Conservation (phyloP, 768 basidiomycete species). For the Gyrodon lividus region DNA sequence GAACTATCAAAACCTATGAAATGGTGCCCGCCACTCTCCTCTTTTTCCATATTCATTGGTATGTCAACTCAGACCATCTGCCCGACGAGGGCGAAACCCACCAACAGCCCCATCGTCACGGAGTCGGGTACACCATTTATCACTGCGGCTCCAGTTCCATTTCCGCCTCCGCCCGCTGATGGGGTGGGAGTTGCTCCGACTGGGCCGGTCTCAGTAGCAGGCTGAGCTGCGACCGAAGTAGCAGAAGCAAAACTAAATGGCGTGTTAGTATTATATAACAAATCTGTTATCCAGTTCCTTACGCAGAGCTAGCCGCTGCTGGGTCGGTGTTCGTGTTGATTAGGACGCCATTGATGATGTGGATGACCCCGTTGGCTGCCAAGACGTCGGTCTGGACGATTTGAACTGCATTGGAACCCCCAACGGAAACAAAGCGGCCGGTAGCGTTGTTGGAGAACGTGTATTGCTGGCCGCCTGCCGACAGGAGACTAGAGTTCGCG, state of each 20-base stretch:
- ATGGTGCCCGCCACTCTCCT: too few relatives aligned
- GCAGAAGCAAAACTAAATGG: constrained; percentile 41
- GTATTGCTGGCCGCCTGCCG: constrained; percentile 57
- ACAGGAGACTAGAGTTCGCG: constrained; percentile 39
- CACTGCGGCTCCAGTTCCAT: background rate
- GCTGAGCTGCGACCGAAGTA: constrained; percentile 43
- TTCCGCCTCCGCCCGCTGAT: too few relatives aligned
- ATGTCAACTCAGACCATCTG: constrained; percentile 11
- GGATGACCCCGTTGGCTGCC: constrained; percentile 66
- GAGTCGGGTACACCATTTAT: background rate
- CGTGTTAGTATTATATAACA: background rate
- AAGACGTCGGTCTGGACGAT: constrained; percentile 62
- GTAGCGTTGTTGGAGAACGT: constrained; percentile 52
- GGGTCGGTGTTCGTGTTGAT: constrained; percentile 43
- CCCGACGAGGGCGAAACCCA: constrained; percentile 2
- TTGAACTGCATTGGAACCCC: constrained; percentile 45
- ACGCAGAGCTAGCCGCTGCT: constrained; percentile 53
- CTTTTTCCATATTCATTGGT: too few relatives aligned
- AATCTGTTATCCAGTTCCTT: constrained; percentile 22
- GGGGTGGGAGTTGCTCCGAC: constrained; percentile 29
- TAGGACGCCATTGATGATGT: constrained; percentile 57
- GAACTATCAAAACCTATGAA: too few relatives aligned
- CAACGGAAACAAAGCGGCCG: constrained; percentile 53
- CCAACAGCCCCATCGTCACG: constrained; percentile 7
- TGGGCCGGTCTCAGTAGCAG: constrained; percentile 41